Evolutionary conservation across 495 filamentous ascomycete genomes (phyloP).

Genomic region (Cercophora scortea): DNA sequence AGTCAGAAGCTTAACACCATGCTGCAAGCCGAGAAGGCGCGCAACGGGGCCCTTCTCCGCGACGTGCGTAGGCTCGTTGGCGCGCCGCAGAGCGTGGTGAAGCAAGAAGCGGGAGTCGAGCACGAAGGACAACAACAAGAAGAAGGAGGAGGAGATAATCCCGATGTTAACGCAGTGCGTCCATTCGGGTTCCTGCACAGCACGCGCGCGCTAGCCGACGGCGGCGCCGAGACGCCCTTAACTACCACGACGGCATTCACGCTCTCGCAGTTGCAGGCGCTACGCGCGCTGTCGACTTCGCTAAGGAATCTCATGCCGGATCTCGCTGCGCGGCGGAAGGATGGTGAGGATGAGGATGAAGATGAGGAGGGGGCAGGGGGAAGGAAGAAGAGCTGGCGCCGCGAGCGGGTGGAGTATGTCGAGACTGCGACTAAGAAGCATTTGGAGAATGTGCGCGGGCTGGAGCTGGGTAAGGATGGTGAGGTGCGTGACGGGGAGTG

Average conservation of each 20-base stretch:
- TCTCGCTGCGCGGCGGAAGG: slow-evolving; percentile 23
- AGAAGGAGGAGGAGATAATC: slow-evolving; percentile 17
- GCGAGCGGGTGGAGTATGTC: slow-evolving; percentile 65
- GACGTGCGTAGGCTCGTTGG: slow-evolving; percentile 54
- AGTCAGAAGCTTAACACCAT: slow-evolving; percentile 70
- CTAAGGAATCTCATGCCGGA: slow-evolving; percentile 54
- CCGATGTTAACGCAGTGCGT: slow-evolving; percentile 1
- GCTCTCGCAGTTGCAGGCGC: slow-evolving; percentile 68
- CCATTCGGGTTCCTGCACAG: slow-evolving; percentile 46
- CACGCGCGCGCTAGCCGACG: slow-evolving; percentile 30
- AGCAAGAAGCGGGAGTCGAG: not conserved
- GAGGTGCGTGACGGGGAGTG: slow-evolving; percentile 53
- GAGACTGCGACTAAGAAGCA: slow-evolving; percentile 57
- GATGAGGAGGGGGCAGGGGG: slow-evolving; percentile 7
- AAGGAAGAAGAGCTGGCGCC: slow-evolving; percentile 38
- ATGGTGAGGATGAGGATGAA: slow-evolving; percentile 22
- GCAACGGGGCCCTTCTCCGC: slow-evolving; percentile 64
- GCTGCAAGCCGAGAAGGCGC: slow-evolving; percentile 64
- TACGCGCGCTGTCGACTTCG: slow-evolving; percentile 56
- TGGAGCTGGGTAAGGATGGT: slow-evolving; percentile 48
- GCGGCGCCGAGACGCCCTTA: slow-evolving; percentile 42
- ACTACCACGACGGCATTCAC: slow-evolving; percentile 74
- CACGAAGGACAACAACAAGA: slow-evolving; percentile 17
- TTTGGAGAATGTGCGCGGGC: slow-evolving; percentile 44
- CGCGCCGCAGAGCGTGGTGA: not conserved